phyloP scores from a whole-genome alignment of 2,329 filamentous ascomycete genomes.

The Didymella pinodella region DNA sequence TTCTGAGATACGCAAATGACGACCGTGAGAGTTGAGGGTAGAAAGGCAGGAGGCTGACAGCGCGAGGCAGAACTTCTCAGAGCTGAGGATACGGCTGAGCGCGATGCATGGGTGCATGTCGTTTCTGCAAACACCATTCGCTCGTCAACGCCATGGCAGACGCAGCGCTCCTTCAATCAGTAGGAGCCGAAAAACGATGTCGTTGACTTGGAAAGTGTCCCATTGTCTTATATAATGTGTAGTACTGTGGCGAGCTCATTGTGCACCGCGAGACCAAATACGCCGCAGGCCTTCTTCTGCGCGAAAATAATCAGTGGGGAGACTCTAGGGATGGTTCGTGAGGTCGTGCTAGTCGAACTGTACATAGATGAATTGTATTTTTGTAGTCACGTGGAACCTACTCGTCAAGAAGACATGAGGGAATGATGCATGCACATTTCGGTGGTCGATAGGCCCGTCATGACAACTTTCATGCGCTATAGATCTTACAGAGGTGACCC shows the following conservation, averaged over 20 bases:
- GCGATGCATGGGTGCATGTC: slow-evolving; percentile 1
- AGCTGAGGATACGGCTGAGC: slow-evolving; percentile 6
- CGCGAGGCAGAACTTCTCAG: neutral
- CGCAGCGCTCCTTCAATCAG: neutral
- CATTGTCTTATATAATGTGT: neutral
- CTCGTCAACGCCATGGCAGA: slow-evolving; percentile 3
- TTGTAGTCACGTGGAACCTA: neutral
- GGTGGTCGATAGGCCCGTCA: neutral
- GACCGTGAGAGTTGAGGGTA: neutral
- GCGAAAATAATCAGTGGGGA: neutral
- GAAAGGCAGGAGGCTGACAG: neutral
- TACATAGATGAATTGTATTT: too few relatives aligned
- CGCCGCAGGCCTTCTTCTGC: neutral
- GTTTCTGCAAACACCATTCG: slow-evolving; percentile 13
- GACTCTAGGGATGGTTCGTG: neutral
- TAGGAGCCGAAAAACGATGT: neutral
- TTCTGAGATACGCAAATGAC: neutral
- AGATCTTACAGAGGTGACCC: neutral
- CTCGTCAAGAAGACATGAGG: neutral
- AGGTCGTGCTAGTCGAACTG: neutral
- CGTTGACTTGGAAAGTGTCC: neutral
- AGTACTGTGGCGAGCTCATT: neutral
- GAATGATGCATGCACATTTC: neutral
- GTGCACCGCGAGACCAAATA: neutral
- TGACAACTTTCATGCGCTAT: slow-evolving; percentile 2